Evolutionary conservation across 2,329 filamentous ascomycete species (phyloP).

Genomic region (Nemania sp.): DNA sequence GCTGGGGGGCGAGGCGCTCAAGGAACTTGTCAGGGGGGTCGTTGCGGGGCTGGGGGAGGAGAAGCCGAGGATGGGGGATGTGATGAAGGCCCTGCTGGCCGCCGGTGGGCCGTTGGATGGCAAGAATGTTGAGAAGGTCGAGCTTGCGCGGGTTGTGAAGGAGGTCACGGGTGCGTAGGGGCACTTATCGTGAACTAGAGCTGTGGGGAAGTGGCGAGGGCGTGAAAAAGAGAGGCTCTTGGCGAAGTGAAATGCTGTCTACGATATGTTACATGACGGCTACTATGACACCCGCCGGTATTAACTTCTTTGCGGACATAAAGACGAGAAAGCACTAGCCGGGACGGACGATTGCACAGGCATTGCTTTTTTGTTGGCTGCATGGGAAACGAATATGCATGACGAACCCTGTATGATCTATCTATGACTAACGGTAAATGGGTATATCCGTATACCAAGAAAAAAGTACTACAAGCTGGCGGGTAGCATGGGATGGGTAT

Average conservation of each 20-base stretch:
- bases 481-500: slow-evolving; percentile 15
- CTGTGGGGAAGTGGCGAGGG: neutral
- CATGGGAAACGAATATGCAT: neutral
- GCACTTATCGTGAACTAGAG: too few relatives aligned
- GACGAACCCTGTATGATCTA: slow-evolving; percentile 10
- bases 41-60: slow-evolving; percentile 64
- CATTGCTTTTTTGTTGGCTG: neutral
- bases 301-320: neutral
- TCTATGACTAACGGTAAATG: slow-evolving; percentile 19
- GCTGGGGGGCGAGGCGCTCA: slow-evolving; percentile 69
- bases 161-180: slow-evolving; percentile 49
- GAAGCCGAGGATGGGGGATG: slow-evolving; percentile 65
- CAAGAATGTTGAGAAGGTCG: slow-evolving; percentile 72
- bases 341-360: neutral
- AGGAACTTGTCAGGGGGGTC: slow-evolving; percentile 62
- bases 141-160: slow-evolving; percentile 72
- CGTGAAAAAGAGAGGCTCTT: neutral
- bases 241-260: neutral
- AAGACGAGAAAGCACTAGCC: neutral
- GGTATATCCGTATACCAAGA: neutral
- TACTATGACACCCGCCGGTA: neutral
- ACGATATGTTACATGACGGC: neutral
- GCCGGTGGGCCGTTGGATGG: slow-evolving; percentile 67
- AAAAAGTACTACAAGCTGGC: slow-evolving; percentile 8
- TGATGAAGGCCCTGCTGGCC: slow-evolving; percentile 71